phyloP scores from a whole-genome alignment of 176 grass and related monocot species.

The Miscanthus lutarioriparius region DNA sequence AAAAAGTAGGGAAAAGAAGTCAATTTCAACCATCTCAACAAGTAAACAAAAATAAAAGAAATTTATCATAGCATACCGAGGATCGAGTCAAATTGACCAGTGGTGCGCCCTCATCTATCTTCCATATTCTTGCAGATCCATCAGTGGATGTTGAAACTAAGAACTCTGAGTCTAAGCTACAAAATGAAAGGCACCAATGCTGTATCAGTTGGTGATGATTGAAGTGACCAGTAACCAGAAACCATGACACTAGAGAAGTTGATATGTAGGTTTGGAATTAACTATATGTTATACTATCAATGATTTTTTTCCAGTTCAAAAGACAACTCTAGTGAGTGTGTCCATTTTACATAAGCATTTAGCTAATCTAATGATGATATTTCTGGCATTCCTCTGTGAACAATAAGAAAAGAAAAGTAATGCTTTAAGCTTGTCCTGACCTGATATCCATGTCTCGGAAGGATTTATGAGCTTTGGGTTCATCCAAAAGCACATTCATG shows the following conservation, averaged over 20 bases:
- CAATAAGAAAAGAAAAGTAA: constrained; percentile 7
- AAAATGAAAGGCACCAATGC: constrained; percentile 31
- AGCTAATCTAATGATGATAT: constrained; percentile 26
- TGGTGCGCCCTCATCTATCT: constrained; percentile 76
- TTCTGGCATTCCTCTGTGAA: neutral
- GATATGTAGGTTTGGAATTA: neutral
- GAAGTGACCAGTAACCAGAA: constrained; percentile 4
- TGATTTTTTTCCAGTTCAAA: neutral
- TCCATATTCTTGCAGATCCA: constrained; percentile 99
- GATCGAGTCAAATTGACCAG: constrained; percentile 76
- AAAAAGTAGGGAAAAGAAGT: neutral
- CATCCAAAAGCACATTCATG: constrained; percentile 82
- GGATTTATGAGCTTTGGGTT: constrained; percentile 94
- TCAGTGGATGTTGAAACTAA: constrained; percentile 95
- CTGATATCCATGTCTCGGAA: constrained; percentile 99
- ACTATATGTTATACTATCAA: neutral
- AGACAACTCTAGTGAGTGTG: constrained; percentile 11
- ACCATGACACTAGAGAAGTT: neutral
- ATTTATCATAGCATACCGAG: constrained; percentile 47
- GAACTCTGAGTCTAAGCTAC: constrained; percentile 94
- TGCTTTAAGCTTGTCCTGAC: constrained; percentile 36
- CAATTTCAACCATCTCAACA: constrained; percentile 31
- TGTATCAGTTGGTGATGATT: constrained; percentile 19
- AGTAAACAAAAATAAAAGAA: constrained; percentile 12
- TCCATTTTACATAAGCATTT: constrained; percentile 22